A percentile compares a stretch with the other conserved stretches of the same genome.
phyloP scores from a whole-genome alignment of 192 early-diverging fungal genomes.

The Entophlyctis helioformis region DNA sequence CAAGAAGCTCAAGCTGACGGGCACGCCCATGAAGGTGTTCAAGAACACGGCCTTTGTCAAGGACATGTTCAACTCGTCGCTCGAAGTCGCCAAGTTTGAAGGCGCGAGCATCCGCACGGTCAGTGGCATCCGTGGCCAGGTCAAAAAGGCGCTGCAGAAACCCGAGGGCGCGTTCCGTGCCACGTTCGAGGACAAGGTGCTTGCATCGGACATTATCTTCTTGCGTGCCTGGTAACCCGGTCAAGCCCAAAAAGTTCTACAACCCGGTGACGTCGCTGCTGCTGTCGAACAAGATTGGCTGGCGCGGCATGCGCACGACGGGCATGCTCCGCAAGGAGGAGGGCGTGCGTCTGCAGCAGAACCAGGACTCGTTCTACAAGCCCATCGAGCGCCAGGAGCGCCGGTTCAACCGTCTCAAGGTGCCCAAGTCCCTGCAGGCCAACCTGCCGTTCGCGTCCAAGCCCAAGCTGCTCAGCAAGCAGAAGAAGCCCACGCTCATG shows the following conservation, averaged over 20 bases:
- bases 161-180: constrained; percentile 88
- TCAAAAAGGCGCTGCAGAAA: constrained; percentile 79
- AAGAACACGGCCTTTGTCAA: constrained; percentile 96
- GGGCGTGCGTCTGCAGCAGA: constrained; percentile 51
- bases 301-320: constrained; percentile 81
- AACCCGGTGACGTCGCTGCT: constrained; percentile 95
- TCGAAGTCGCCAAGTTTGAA: constrained; percentile 98
- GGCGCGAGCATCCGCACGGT: constrained; percentile 94
- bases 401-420: constrained; percentile 68
- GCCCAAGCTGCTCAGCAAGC: constrained; percentile 56
- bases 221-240: constrained; percentile 91
- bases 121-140: constrained; percentile 92
- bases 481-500: constrained; percentile 35
- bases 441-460: constrained; percentile 82
- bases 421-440: constrained; percentile 71
- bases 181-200: constrained; percentile 94
- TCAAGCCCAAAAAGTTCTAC: constrained; percentile 91
- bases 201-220: constrained; percentile 85
- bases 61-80: constrained; percentile 92
- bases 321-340: constrained; percentile 71
- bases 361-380: constrained; percentile 81
- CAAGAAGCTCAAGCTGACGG: constrained; percentile 98
- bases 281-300: constrained; percentile 56
- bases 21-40: constrained; percentile 86
- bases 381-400: constrained; percentile 63